These are phyloP conservation scores for Fomitopsis pulvina DNA, from an alignment of 768 basidiomycete species.

Conservation along the genomic window DNA sequence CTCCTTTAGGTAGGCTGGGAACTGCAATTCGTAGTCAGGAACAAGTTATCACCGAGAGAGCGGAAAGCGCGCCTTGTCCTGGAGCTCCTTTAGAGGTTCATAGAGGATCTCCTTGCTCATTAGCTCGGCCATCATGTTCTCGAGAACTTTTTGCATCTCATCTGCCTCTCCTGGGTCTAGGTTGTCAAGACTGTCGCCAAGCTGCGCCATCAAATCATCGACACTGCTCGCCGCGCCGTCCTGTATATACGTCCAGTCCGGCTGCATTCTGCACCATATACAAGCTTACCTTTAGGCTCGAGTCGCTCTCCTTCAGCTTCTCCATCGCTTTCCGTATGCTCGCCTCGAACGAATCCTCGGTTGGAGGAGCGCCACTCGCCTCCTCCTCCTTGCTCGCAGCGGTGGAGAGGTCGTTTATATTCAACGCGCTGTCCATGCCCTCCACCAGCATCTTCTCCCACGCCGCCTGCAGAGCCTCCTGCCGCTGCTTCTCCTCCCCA, in stretches of 20 bases:
- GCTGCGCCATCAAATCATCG: constrained; percentile 44
- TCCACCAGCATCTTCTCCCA: constrained; percentile 72
- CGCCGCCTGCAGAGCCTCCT: constrained; percentile 43
- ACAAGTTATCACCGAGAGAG: background rate
- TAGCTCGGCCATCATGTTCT: constrained; percentile 75
- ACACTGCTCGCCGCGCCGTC: constrained; percentile 30
- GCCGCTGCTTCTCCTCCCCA: constrained; percentile 26
- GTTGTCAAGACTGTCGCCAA: constrained; percentile 8
- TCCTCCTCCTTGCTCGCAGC: constrained; percentile 10
- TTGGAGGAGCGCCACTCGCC: background rate
- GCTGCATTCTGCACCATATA: background rate
- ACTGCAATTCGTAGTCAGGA: constrained; percentile 38
- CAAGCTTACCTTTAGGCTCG: constrained; percentile 38
- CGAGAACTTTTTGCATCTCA: constrained; percentile 61
- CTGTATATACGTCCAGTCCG: constrained; percentile 3
- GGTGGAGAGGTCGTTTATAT: constrained; percentile 7
- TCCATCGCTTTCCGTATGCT: constrained; percentile 68
- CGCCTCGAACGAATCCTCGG: constrained; percentile 52
- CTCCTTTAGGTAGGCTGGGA: constrained; percentile 66
- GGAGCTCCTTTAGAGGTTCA: constrained; percentile 78
- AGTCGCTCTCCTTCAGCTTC: constrained; percentile 65
- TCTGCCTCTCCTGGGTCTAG: constrained; percentile 25
- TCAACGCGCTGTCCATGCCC: constrained; percentile 40
- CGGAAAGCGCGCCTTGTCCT: constrained; percentile 47
- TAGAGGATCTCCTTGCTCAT: constrained; percentile 83